A percentile compares a stretch with the other conserved stretches of the same genome.
phyloP scores from a whole-genome alignment of 345 rosid genomes.

The Ceriops tagal region DNA sequence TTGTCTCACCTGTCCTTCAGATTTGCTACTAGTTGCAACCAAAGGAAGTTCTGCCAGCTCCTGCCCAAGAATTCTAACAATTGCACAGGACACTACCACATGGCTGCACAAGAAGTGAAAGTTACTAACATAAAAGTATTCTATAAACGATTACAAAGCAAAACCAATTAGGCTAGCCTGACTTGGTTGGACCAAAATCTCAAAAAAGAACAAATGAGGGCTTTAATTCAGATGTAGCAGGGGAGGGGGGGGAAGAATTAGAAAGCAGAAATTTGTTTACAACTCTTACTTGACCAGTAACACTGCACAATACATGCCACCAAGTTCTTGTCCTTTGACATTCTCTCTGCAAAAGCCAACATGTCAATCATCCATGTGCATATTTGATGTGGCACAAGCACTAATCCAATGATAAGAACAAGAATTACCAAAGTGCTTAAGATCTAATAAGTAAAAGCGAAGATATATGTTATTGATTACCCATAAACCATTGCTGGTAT shows the following conservation, averaged over 20 bases:
- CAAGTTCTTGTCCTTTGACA: slow-evolving; percentile 61
- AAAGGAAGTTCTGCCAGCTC: slow-evolving; percentile 93
- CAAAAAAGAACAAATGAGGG: slow-evolving; percentile 6
- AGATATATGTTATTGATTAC: slow-evolving; percentile 38
- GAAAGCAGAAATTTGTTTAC: background rate
- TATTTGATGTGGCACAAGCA: background rate
- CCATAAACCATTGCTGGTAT: slow-evolving; percentile 85
- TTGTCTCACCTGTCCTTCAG: slow-evolving; percentile 63
- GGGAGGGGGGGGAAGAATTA: background rate
- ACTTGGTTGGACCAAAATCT: background rate
- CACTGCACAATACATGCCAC: slow-evolving; percentile 83
- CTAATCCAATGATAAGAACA: background rate
- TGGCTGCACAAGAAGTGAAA: slow-evolving; percentile 45
- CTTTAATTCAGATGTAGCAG: background rate
- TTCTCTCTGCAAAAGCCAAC: slow-evolving; percentile 42
- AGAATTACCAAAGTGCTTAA: background rate
- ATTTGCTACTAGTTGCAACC: slow-evolving; percentile 69
- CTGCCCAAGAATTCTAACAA: slow-evolving; percentile 69
- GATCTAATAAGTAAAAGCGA: background rate
- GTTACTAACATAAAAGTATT: background rate
- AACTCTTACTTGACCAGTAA: slow-evolving; percentile 74
- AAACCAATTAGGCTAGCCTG: no score
- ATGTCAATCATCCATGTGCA: slow-evolving; percentile 2
- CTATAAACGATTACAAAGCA: background rate
- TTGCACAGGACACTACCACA: slow-evolving; percentile 72